phyloP scores from a whole-genome alignment of 148 eudicot genomes.

The Spergularia marina region DNA sequence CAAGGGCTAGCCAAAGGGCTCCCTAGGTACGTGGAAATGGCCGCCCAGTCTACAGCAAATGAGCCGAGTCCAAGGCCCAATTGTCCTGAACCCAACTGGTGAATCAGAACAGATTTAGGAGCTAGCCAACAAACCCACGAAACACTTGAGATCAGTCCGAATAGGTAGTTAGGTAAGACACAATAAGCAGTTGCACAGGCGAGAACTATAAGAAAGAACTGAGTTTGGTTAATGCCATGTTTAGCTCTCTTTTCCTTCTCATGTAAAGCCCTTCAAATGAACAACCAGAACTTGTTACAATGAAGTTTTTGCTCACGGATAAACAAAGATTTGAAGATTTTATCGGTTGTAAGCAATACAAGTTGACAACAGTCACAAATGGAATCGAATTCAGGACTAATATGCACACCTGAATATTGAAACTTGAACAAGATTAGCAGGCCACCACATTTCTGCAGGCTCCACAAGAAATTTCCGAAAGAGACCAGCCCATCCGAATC shows the following conservation, averaged over 20 bases:
- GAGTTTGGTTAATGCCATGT: slow-evolving; percentile 58
- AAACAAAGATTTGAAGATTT: no score
- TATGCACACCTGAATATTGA: slow-evolving; percentile 67
- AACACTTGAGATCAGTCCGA: slow-evolving; percentile 57
- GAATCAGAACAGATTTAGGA: slow-evolving; percentile 57
- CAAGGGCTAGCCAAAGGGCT: slow-evolving; percentile 97
- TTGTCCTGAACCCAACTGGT: slow-evolving; percentile 82
- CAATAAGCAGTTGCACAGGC: slow-evolving; percentile 66
- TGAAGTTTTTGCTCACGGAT: no score
- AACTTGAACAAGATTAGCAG: slow-evolving; percentile 64
- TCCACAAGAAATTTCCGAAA: slow-evolving; percentile 74
- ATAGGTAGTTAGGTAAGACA: slow-evolving; percentile 68
- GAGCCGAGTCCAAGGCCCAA: slow-evolving; percentile 78
- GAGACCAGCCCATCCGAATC: slow-evolving; percentile 88
- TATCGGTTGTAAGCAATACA: no score
- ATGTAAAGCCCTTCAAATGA: slow-evolving; percentile 73
- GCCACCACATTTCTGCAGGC: slow-evolving; percentile 96
- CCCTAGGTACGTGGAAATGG: slow-evolving; percentile 70
- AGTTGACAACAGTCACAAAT: neutral
- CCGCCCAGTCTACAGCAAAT: slow-evolving; percentile 79
- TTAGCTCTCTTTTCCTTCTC: slow-evolving; percentile 62
- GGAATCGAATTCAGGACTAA: neutral
- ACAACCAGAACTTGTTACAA: neutral
- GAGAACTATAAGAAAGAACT: slow-evolving; percentile 71
- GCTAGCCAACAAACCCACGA: slow-evolving; percentile 92